These are phyloP conservation scores for Penicillium glabrum DNA, from an alignment of 2,329 filamentous ascomycete genomes.

Conservation along the genomic window DNA sequence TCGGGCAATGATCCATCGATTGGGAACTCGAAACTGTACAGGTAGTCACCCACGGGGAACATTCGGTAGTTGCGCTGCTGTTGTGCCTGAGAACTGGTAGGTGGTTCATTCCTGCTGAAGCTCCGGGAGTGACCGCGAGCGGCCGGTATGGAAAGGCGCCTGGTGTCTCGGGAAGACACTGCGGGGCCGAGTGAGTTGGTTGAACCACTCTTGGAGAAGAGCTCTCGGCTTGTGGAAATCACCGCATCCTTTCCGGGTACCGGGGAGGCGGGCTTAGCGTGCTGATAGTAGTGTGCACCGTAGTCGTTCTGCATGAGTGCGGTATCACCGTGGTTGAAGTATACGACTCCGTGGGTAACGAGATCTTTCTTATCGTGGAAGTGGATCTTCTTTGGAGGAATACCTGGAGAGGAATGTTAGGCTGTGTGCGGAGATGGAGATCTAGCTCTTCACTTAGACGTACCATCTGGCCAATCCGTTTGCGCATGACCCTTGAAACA, in stretches of 20 bases:
- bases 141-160: conserved; percentile 75
- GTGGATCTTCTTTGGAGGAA: conserved; percentile 82
- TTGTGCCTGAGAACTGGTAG: conserved; percentile 54
- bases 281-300: conserved; percentile 62
- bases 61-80: conserved; percentile 81
- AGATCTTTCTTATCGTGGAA: conserved; percentile 81
- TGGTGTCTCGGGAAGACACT: conserved; percentile 51
- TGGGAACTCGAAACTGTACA: conserved; percentile 77
- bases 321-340: conserved; percentile 68
- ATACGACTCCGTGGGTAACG: conserved; percentile 84
- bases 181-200: conserved; percentile 36
- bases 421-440: neutral
- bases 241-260: conserved; percentile 32
- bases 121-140: conserved; percentile 79
- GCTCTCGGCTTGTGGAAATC: conserved; percentile 32
- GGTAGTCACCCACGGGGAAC: conserved; percentile 73
- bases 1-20: conserved; percentile 78
- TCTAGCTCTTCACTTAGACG: neutral
- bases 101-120: conserved; percentile 75
- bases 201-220: conserved; percentile 42
- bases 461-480: conserved; percentile 93
- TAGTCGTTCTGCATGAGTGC: conserved; percentile 57
- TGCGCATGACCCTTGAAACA: conserved; percentile 81
- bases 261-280: conserved; percentile 43
- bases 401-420: conserved; percentile 52